A percentile compares a stretch with the other conserved stretches of the same genome.
phyloP scores from a whole-genome alignment of 1,284 basidiomycete species.

The Pseudozyma flocculosa region DNA sequence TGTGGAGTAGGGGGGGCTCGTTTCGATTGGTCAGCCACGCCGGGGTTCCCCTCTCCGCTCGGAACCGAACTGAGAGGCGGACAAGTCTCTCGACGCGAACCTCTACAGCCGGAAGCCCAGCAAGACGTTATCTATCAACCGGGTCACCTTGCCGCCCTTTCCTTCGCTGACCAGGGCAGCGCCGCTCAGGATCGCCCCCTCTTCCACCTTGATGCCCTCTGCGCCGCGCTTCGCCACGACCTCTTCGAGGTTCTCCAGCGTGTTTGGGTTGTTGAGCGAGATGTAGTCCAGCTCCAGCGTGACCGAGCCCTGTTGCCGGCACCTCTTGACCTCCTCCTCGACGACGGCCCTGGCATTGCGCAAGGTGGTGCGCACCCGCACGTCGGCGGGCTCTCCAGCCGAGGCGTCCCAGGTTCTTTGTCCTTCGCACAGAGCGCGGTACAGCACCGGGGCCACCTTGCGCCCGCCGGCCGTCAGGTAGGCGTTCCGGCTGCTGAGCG shows the following conservation, averaged over 20 bases:
- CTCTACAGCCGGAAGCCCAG: slow-evolving; percentile 63
- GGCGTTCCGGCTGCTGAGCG: slow-evolving; percentile 85
- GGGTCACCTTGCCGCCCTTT: slow-evolving; percentile 67
- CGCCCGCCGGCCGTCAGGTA: slow-evolving; percentile 74
- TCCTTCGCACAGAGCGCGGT: slow-evolving; percentile 67
- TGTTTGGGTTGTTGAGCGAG: slow-evolving; percentile 78
- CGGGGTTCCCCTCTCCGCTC: too few species aligned
- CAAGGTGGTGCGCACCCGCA: slow-evolving; percentile 32
- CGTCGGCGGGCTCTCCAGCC: slow-evolving; percentile 4
- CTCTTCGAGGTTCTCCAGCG: slow-evolving; percentile 62
- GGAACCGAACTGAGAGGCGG: too few species aligned
- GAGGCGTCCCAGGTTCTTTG: slow-evolving; percentile 56
- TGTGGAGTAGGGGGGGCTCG: too few species aligned
- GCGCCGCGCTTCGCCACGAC: slow-evolving; percentile 59
- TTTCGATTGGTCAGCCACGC: neutral
- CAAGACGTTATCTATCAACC: slow-evolving; percentile 90
- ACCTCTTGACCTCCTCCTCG: slow-evolving; percentile 8
- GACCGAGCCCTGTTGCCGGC: slow-evolving; percentile 7
- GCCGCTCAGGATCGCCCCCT: slow-evolving; percentile 77
- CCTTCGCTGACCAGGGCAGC: slow-evolving; percentile 72
- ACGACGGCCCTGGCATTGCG: slow-evolving; percentile 29
- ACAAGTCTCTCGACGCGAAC: too few species aligned
- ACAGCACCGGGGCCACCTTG: slow-evolving; percentile 70
- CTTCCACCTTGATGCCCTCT: slow-evolving; percentile 44
- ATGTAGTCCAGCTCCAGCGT: slow-evolving; percentile 77